A percentile compares a stretch with the other conserved stretches of the same genome.
Evolutionary conservation across 2,329 filamentous ascomycete genomes (phyloP).

Genomic region (Pseudocercospora musae): DNA sequence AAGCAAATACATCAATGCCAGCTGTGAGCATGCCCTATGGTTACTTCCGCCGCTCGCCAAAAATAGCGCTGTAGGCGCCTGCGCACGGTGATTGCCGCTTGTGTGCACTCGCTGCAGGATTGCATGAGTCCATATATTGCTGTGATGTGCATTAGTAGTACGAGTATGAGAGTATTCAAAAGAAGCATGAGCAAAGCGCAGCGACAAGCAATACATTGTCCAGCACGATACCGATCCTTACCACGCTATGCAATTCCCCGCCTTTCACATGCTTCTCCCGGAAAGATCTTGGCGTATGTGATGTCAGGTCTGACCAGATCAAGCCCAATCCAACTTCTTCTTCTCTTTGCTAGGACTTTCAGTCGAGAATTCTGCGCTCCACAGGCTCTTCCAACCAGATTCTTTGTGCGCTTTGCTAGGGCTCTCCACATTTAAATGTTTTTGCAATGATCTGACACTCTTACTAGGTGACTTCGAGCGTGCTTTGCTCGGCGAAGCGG

Average conservation of each 20-base stretch:
- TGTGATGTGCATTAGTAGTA: neutral
- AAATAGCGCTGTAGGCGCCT: neutral
- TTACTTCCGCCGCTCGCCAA: neutral
- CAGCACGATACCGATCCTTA: neutral
- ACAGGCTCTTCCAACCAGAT: slow-evolving; percentile 32
- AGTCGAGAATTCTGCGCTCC: slow-evolving; percentile 32
- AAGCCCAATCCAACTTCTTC: slow-evolving; percentile 19
- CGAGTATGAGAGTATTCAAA: no score
- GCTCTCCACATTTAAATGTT: slow-evolving; percentile 22
- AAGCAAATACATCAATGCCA: neutral
- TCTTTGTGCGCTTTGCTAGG: slow-evolving; percentile 9
- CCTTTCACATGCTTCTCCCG: neutral
- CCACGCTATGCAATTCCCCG: neutral
- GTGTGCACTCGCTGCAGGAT: no score
- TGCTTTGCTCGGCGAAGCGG: slow-evolving; percentile 14
- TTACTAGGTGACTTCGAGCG: slow-evolving; percentile 32
- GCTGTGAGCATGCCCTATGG: neutral
- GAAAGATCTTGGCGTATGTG: neutral
- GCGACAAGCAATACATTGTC: neutral
- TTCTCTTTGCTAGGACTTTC: slow-evolving; percentile 34
- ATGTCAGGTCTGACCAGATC: neutral
- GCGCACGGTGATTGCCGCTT: neutral
- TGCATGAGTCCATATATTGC: neutral
- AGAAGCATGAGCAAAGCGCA: neutral
- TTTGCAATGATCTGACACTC: slow-evolving; percentile 32